Conservation (phyloP, 2,329 filamentous ascomycete genomes). For the Ophiocordyceps camponoti-rufipedis region DNA sequence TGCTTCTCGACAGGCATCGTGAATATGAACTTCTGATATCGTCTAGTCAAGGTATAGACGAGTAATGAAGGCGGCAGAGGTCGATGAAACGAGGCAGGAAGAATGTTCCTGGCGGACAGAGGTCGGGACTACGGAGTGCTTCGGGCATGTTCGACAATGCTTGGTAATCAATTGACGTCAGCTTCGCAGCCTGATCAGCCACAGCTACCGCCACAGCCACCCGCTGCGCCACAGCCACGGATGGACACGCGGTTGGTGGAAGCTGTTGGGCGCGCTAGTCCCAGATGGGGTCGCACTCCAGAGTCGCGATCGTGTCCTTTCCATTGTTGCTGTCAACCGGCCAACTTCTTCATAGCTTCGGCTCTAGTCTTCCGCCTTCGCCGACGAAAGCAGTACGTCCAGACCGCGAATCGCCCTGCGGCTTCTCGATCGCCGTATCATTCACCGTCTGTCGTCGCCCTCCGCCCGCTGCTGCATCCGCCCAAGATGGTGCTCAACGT, state of each 20-base stretch:
- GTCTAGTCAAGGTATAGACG: neutral
- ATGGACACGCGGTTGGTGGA: too few relatives aligned
- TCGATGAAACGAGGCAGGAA: neutral
- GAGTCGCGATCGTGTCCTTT: conserved; percentile 4
- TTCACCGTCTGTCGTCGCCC: neutral
- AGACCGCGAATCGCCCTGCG: neutral
- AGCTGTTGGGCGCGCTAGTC: conserved; percentile 1
- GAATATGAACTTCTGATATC: neutral
- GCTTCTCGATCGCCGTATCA: neutral
- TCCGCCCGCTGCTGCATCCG: neutral
- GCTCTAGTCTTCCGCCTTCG: neutral
- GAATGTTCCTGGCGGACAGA: neutral
- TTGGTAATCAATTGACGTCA: neutral
- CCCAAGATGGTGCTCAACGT: conserved; percentile 32
- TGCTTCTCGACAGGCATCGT: neutral
- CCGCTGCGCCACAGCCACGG: neutral
- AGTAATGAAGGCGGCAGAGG: neutral
- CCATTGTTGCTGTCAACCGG: neutral
- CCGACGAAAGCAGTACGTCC: neutral
- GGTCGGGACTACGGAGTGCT: neutral
- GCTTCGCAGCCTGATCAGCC: neutral
- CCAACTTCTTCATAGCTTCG: neutral
- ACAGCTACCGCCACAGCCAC: neutral
- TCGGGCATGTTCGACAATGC: neutral
- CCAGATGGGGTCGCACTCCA: conserved; percentile 1